Evolutionary conservation across 2,329 filamentous ascomycete species (phyloP).

Genomic region (Botrytis paeoniae): DNA sequence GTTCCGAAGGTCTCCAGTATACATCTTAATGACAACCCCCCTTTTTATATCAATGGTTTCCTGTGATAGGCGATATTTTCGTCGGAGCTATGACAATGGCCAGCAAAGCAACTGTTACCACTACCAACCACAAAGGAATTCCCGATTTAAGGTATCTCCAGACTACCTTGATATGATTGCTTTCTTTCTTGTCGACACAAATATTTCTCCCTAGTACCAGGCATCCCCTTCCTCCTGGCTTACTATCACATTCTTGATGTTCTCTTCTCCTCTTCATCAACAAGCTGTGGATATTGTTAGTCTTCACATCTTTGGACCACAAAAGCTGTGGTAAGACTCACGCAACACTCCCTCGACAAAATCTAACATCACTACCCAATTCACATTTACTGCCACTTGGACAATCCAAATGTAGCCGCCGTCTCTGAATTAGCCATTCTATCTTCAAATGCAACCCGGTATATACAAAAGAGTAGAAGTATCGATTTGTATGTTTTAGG

Average conservation of each 20-base stretch:
- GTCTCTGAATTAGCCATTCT: slow-evolving; percentile 64
- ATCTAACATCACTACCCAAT: slow-evolving; percentile 56
- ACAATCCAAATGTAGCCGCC: slow-evolving; percentile 61
- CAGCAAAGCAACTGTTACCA: slow-evolving; percentile 1
- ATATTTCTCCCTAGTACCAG: slow-evolving; percentile 31
- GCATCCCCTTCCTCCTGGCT: slow-evolving; percentile 33
- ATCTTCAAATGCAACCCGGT: slow-evolving; percentile 65
- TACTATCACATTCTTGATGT: slow-evolving; percentile 56
- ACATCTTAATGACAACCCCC: neutral
- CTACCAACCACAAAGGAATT: neutral
- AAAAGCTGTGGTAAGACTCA: slow-evolving; percentile 38
- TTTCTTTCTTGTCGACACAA: neutral
- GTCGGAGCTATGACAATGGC: neutral
- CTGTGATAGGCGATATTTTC: neutral
- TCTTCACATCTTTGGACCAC: neutral
- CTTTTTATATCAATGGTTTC: neutral
- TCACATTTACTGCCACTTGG: slow-evolving; percentile 58
- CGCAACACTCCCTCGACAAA: slow-evolving; percentile 59
- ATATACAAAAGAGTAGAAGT: slow-evolving; percentile 63
- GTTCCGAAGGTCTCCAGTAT: neutral
- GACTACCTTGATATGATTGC: neutral
- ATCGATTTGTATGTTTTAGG: slow-evolving; percentile 62
- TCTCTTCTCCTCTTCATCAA: slow-evolving; percentile 58
- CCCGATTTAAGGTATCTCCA: neutral
- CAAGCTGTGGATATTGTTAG: slow-evolving; percentile 40